phyloP scores from a whole-genome alignment of 306 rosid genomes.

The Sesbania bispinosa region DNA sequence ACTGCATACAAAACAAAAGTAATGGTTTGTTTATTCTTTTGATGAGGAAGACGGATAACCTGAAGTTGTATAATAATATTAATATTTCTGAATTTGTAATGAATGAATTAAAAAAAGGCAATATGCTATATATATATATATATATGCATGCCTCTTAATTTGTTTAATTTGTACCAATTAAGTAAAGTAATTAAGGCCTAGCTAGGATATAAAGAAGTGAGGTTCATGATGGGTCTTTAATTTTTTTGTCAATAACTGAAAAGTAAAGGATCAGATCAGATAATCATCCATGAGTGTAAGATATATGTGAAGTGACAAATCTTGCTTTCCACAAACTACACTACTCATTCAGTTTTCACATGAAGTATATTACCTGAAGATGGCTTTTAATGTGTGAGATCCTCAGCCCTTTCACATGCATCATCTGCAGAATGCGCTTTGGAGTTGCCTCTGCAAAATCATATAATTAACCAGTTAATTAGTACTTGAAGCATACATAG shows the following conservation, averaged over 20 bases:
- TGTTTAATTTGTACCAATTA: neutral
- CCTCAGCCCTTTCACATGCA: constrained; percentile 61
- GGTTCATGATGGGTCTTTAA: neutral
- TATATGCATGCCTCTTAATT: no score
- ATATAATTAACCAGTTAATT: neutral
- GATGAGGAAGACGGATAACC: neutral
- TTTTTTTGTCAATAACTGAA: neutral
- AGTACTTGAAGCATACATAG: neutral
- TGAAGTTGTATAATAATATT: neutral
- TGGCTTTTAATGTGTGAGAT: constrained; percentile 84
- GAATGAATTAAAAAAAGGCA: neutral
- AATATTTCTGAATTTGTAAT: neutral
- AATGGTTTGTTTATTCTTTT: constrained; percentile 15
- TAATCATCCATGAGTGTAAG: neutral
- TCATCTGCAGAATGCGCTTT: constrained; percentile 60
- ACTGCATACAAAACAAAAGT: neutral
- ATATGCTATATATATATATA: neutral
- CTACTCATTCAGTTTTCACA: no score
- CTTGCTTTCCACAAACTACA: constrained; percentile 6
- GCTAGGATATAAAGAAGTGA: neutral
- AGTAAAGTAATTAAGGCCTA: no score
- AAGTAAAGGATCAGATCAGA: neutral
- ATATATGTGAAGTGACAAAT: neutral
- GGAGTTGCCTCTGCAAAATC: constrained; percentile 72
- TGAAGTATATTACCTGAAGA: constrained; percentile 54